phyloP scores from a whole-genome alignment of 2,329 filamentous ascomycete species.

The Neonectria ditissima region DNA sequence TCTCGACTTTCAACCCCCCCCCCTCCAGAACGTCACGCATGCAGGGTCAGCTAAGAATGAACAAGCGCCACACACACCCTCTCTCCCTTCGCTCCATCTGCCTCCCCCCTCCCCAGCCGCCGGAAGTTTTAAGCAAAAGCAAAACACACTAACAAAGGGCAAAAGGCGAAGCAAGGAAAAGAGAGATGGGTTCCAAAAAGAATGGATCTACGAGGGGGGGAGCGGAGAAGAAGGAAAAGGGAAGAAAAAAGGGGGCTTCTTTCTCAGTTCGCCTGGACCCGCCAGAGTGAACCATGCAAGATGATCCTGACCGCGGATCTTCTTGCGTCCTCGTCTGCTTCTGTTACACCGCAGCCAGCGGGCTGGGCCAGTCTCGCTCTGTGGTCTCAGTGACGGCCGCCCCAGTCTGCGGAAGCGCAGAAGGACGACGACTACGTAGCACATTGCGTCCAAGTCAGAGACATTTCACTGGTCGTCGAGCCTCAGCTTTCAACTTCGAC shows the following conservation, averaged over 20 bases:
- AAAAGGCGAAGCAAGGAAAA: neutral
- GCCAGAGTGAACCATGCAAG: constrained; percentile 34
- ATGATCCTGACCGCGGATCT: constrained; percentile 43
- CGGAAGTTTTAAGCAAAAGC: neutral
- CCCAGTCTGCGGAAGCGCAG: too few species aligned
- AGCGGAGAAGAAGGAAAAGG: constrained; percentile 20
- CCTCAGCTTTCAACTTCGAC: too few species aligned
- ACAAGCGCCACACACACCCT: neutral
- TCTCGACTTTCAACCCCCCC: neutral
- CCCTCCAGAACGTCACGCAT: constrained; percentile 29
- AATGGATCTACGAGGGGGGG: constrained; percentile 10
- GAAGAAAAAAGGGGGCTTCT: constrained; percentile 21
- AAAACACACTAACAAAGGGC: neutral
- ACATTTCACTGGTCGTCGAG: too few species aligned
- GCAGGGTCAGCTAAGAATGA: constrained; percentile 16
- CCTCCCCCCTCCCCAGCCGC: neutral
- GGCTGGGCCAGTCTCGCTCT: too few species aligned
- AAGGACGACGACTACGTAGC: too few species aligned
- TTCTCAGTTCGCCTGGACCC: neutral
- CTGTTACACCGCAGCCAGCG: constrained; percentile 41
- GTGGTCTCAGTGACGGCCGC: too few species aligned
- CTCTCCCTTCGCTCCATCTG: neutral
- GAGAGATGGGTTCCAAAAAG: too few species aligned
- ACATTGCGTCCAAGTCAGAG: too few species aligned
- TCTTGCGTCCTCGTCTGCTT: constrained; percentile 22